Evolutionary conservation across 202 grass and related monocot genomes (phyloP), one percentile per base, ranked within the genome.

Genomic region (Miscanthus sacchariflorus): DNA sequence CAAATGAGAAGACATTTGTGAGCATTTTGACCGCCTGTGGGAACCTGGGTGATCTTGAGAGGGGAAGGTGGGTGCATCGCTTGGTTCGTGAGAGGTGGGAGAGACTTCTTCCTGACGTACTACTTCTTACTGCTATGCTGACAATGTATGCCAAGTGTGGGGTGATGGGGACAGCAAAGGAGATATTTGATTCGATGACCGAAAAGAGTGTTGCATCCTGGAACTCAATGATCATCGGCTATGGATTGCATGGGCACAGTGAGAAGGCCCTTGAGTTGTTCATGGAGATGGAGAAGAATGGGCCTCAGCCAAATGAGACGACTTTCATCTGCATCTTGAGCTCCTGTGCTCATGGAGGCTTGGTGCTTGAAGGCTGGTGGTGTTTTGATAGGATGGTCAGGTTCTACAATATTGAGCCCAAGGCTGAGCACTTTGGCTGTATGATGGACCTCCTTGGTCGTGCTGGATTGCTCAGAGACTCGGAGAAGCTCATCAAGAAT

Each of bases 291-390:
- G 75, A 77, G 49, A 77, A 58, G 52, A 77, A 38, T 58, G 75
- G 49, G 18, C 75, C 75, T 58, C 28, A 58, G 17, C 75, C 75
- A 38, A 77, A 77, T 23, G 28, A 77, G 49, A 77, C 75, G 2
- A 77, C 75, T 58, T 77, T 77, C 49, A 77, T 77, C 49, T 77
- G 49, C 75, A 23, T 58, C 28, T 77, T 77, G 30, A 77, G 75
- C 49, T 58, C 75, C 2, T 77, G 75, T 38, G 28, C 75, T 21
- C 75, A 77, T 77, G 75, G 75, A 77, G 75, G 75, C 9, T 8
- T 77, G 75, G 75, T 77, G 49, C 75, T 77, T 58, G 75, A 77
- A 77, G 75, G 75, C 30, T 77, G 75, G 75, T 77, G 75, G 75
- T 77, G 75, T 58, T 77, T 77, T 10, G 75, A 77, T 39, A 77